These are phyloP conservation scores for Lasiodiplodia hormozganensis DNA, from an alignment of 2,329 filamentous ascomycete genomes.

Conservation along the genomic window DNA sequence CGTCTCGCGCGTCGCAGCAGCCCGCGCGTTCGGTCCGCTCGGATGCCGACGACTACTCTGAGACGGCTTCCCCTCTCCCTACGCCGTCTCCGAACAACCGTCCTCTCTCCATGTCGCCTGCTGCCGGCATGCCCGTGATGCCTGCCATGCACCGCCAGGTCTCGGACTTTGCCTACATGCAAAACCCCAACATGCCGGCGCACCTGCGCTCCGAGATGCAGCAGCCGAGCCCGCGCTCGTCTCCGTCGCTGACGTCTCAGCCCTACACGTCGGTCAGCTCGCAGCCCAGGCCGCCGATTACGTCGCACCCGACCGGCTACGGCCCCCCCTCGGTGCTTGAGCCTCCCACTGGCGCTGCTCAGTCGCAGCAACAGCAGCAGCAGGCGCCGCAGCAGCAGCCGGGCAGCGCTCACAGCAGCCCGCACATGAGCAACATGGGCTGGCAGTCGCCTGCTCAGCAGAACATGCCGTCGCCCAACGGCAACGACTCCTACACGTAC, in stretches of 20 bases:
- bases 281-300: conserved; percentile 65
- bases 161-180: conserved; percentile 78
- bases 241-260: conserved; percentile 69
- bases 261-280: conserved; percentile 64
- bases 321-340: conserved; percentile 86
- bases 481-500: conserved; percentile 77
- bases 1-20: conserved; percentile 57
- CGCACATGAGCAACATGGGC: conserved; percentile 80
- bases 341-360: conserved; percentile 69
- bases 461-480: conserved; percentile 73
- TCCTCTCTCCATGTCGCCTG: conserved; percentile 79
- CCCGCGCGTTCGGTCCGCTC: conserved; percentile 64
- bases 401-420: conserved; percentile 80
- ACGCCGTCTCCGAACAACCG: conserved; percentile 86
- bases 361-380: conserved; percentile 76
- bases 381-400: conserved; percentile 74
- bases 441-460: conserved; percentile 88
- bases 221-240: conserved; percentile 71
- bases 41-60: conserved; percentile 74
- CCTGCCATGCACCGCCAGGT: conserved; percentile 71
- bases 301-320: conserved; percentile 84
- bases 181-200: conserved; percentile 78
- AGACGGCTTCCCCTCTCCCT: conserved; percentile 75
- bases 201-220: conserved; percentile 81
- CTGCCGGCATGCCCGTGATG: conserved; percentile 74